These are phyloP conservation scores for Chondrostereum purpureum DNA, from an alignment of 1,284 basidiomycete species.

Conservation along the genomic window DNA sequence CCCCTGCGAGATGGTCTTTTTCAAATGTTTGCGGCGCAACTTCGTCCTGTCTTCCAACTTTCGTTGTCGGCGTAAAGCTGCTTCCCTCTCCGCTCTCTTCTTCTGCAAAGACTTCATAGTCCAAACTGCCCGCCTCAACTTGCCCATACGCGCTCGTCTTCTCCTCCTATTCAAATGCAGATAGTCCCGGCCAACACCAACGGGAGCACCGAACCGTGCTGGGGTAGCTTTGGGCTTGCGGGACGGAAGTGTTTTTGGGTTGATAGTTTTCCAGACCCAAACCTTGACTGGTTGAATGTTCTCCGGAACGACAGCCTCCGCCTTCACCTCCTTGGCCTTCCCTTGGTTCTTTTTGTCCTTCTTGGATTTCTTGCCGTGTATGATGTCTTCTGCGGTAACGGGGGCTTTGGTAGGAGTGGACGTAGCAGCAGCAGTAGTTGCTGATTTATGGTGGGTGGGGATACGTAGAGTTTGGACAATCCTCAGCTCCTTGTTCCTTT, in stretches of 20 bases:
- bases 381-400: background rate
- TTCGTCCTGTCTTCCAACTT: background rate
- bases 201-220: slow-evolving; percentile 30
- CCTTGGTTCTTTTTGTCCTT: background rate
- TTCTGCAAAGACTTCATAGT: slow-evolving; percentile 18
- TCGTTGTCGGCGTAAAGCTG: background rate
- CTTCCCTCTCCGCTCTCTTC: background rate
- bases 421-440: slow-evolving; percentile 12
- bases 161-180: slow-evolving; percentile 51
- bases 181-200: slow-evolving; percentile 48
- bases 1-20: no score
- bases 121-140: slow-evolving; percentile 27
- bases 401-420: background rate
- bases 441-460: slow-evolving; percentile 5
- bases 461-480: slow-evolving; percentile 34
- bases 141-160: slow-evolving; percentile 32
- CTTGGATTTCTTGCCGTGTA: background rate
- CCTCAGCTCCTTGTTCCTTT: slow-evolving; percentile 33
- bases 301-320: background rate
- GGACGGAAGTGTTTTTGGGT: slow-evolving; percentile 6
- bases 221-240: slow-evolving; percentile 16
- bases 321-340: background rate
- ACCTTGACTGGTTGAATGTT: slow-evolving; percentile 16
- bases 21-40: no score
- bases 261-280: slow-evolving; percentile 34